A percentile compares a stretch with the other conserved stretches of the same genome.
phyloP scores from a whole-genome alignment of 768 basidiomycete genomes.

The Tulasnella sp. region DNA sequence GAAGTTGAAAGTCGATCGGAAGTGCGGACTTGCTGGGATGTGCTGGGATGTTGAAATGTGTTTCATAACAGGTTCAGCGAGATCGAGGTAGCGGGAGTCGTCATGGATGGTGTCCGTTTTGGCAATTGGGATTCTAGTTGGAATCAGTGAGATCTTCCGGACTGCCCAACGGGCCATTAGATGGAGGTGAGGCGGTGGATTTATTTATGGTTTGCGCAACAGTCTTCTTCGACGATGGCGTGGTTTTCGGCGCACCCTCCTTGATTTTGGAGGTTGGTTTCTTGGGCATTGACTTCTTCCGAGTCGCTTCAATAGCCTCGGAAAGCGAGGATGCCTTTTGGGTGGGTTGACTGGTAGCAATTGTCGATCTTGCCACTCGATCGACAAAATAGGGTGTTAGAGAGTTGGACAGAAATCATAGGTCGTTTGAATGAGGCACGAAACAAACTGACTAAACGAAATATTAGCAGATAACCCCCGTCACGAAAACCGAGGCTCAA shows the following conservation, averaged over 20 bases:
- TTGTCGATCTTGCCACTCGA: too few species aligned
- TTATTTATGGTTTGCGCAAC: background rate
- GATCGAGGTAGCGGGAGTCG: background rate
- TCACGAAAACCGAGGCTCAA: too few species aligned
- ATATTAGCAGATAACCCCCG: too few species aligned
- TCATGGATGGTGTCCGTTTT: background rate
- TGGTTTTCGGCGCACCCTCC: background rate
- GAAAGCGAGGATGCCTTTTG: background rate
- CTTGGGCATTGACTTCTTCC: background rate
- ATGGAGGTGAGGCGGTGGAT: background rate
- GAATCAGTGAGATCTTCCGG: background rate
- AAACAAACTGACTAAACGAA: too few species aligned
- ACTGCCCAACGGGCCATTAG: background rate
- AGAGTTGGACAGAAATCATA: too few species aligned
- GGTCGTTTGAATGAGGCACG: too few species aligned
- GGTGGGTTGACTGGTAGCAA: background rate
- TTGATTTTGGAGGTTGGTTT: background rate
- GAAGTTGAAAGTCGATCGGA: conserved; percentile 9
- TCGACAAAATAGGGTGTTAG: too few species aligned
- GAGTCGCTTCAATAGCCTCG: too few species aligned
- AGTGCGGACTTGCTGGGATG: background rate
- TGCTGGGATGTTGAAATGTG: background rate
- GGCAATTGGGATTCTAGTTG: background rate
- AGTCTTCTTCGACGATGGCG: background rate
- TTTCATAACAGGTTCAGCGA: background rate